Base-by-base conservation (phyloP, 148 eudicot genomes). In the Euryodendron excelsum region DNA sequence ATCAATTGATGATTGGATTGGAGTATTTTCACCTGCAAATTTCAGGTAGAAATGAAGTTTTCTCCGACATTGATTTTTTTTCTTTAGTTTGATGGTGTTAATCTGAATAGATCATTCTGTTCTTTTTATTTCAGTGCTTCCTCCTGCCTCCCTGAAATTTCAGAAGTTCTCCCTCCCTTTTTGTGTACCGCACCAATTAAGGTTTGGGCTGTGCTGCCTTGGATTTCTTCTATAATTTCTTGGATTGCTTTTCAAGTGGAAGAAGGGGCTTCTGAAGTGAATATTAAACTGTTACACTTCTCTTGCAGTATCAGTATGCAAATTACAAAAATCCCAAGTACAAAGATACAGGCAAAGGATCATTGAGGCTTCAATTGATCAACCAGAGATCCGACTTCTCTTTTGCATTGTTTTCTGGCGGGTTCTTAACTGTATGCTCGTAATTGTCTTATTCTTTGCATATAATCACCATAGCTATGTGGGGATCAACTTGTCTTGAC, bases 11-110 rank as follows among this genome's bases (percentile, higher is more conserved):
- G 97, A 94, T 77, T 94, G 98, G 98, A 80, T 94, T 77, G 98
- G 97, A 53, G 97, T 94, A 14, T 94, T 94, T 82, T 94, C 98
- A 47, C 98, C 98, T 18, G 94, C 93, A 45, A 87, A 90, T 83
- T 90, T 90, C 87, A 94, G 91, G 94, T 92, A 66, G 5, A 53
- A 48, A 34, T 18, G 31, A 18, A 6, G 28, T 72, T 12, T 36
- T 28, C 13, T 55, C 55, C 31, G 10, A 50, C 44, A 23, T 10
- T 53, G 36, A 18, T 53, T 47, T 17, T 39, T 14, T 52, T 20
- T 25, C 28, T 23, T 13, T 25, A 18, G 33, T 18, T 66, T 52
- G 31, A 15, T 31, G 3, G 62, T 69, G 36, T 44, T 31, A 7
- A 45, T 69, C 21, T 52, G 55, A 21, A 6, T 10, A n/a, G 21